phyloP scores from a whole-genome alignment of 2,329 filamentous ascomycete genomes.

The Chaetomium sp. region DNA sequence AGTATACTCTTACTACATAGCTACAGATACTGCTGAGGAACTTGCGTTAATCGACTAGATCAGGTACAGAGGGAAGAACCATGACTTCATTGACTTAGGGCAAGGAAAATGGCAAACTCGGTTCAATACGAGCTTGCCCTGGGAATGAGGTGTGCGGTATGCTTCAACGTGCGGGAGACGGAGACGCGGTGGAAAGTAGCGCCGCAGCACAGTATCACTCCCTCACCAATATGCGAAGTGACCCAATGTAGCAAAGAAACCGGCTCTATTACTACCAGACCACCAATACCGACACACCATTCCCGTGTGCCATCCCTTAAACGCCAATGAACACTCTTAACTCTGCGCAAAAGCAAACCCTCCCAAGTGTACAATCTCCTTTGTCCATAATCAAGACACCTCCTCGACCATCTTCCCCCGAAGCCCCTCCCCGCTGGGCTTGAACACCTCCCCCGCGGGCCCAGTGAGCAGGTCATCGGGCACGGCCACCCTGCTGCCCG shows the following conservation, averaged over 20 bases:
- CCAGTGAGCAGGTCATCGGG: constrained; percentile 68
- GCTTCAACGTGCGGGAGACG: not conserved
- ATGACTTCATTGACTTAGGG: too few species aligned
- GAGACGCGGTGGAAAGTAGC: not conserved
- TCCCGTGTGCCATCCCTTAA: not conserved
- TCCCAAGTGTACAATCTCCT: not conserved
- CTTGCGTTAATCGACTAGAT: not conserved
- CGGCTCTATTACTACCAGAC: not conserved
- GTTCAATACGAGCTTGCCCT: not conserved
- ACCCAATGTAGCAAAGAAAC: not conserved
- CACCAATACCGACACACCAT: not conserved
- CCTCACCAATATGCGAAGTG: not conserved
- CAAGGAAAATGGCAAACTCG: not conserved
- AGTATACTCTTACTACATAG: not conserved
- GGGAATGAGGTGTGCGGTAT: not conserved
- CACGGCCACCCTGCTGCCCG: constrained; percentile 64
- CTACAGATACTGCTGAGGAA: not conserved
- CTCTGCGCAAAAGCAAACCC: not conserved
- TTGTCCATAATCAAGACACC: constrained; percentile 43
- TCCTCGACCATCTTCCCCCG: constrained; percentile 58
- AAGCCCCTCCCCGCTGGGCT: constrained; percentile 34
- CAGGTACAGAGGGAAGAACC: not conserved
- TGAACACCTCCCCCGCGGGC: constrained; percentile 64
- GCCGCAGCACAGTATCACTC: not conserved
- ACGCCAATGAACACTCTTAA: not conserved